Evolutionary conservation across 345 rosid genomes (phyloP), one percentile per base, ranked within the genome.

Genomic region (Boechera divaricarpa): DNA sequence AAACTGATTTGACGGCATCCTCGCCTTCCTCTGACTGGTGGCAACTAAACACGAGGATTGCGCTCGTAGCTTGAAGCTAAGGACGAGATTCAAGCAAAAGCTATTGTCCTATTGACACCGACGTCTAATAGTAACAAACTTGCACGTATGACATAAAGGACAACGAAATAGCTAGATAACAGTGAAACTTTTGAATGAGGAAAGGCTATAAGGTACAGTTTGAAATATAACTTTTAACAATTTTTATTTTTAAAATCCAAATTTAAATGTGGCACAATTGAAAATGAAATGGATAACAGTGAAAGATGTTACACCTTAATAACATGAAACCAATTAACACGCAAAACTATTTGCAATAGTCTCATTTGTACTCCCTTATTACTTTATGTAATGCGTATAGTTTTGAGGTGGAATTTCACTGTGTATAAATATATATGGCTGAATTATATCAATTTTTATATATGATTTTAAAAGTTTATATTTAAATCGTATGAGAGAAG

Each of bases 261-360:
- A 48, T 48, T 16, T 8, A 24, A 16, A 51, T 51, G 60, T 24
- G 59, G 60, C 29, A 21, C 38, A 35, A 32, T 3, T 12, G 32
- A 51, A 21, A 67, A 51, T 51, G 44, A 6, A 10, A 48, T 33
- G 49, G 1, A 48, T 1, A 6, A 33, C 16, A 48, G 36, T 66
- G 36, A 66, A 66, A 33, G 2, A 18, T 33, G 58, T n/a, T 49
- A 49, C 18, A 33, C 45, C 45, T 33, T 48, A 66, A 16, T 33
- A 67, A 33, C 44, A 16, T 51, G 58, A 61, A 61, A 61, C 66
- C 24, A 6, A 21, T 39, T 3, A 61, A 67, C 10, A 31, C 33
- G 18, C 10, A 18, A 48, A 33, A 66, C 70, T 49, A 66, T 66
- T 66, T 48, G 58, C 32, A 48, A 33, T 29, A 64, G 69, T 64